These are phyloP conservation scores for Neospermospora avenae DNA, from an alignment of 2,329 filamentous ascomycete species.

Conservation along the genomic window DNA sequence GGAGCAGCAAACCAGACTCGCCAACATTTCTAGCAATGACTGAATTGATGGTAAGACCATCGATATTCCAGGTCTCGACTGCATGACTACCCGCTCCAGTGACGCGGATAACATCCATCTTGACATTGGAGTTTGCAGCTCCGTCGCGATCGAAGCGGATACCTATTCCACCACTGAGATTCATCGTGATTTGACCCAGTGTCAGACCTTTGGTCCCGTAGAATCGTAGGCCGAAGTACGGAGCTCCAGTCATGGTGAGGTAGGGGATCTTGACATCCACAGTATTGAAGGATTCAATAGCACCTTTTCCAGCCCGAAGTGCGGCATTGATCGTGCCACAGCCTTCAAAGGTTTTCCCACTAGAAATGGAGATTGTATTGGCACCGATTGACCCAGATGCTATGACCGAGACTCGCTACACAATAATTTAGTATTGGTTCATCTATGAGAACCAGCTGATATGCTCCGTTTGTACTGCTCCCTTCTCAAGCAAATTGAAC, in stretches of 20 bases:
- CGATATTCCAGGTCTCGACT: constrained; percentile 10
- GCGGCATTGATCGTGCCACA: constrained; percentile 7
- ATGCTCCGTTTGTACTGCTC: too few species aligned
- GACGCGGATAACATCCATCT: background rate
- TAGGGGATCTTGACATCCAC: constrained; percentile 4
- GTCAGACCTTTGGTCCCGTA: background rate
- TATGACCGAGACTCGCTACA: constrained; percentile 1
- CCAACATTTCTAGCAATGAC: constrained; percentile 1
- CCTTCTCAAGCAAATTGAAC: too few species aligned
- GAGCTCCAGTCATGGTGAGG: constrained; percentile 2
- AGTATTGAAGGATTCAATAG: constrained; percentile 4
- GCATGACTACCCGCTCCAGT: constrained; percentile 9
- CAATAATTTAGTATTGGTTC: background rate
- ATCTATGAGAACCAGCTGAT: too few species aligned
- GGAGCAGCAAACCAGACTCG: constrained; percentile 7
- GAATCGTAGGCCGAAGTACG: constrained; percentile 1
- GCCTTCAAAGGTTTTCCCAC: constrained; percentile 8
- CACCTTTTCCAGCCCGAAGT: background rate
- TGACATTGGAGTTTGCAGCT: constrained; percentile 4
- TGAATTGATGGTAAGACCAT: constrained; percentile 4
- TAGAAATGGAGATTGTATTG: background rate
- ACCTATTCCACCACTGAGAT: background rate
- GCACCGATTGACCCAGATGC: constrained; percentile 5
- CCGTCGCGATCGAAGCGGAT: constrained; percentile 8
- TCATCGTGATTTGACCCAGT: constrained; percentile 6